These are phyloP conservation scores for Apophysomyces elegans DNA, from an alignment of 371 early-diverging fungal species.

Conservation along the genomic window DNA sequence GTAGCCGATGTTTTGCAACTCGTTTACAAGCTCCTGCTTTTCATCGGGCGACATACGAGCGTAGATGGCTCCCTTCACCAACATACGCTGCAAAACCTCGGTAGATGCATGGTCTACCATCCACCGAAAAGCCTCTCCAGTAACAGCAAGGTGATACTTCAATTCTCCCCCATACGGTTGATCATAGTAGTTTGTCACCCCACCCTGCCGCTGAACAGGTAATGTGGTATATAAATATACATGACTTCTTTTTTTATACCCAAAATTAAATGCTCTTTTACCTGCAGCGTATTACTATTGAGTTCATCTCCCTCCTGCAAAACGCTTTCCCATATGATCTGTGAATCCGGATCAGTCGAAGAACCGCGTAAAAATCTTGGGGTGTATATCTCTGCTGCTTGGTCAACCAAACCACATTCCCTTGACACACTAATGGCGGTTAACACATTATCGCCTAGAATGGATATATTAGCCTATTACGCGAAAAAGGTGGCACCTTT, in stretches of 20 bases:
- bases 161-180: constrained; percentile 22
- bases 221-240: constrained; percentile 1
- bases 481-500: background rate
- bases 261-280: constrained; percentile 19
- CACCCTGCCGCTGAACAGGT: constrained; percentile 13
- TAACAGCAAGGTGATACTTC: constrained; percentile 82
- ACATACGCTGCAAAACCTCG: constrained; percentile 77
- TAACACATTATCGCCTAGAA: constrained; percentile 89
- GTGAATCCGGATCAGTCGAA: constrained; percentile 55
- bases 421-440: constrained; percentile 98
- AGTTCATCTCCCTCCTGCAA: constrained; percentile 60
- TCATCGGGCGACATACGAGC: constrained; percentile 99
- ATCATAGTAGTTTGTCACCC: constrained; percentile 15
- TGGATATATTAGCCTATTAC: background rate
- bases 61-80: constrained; percentile 92
- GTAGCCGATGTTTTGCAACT: constrained; percentile 87
- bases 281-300: constrained; percentile 68
- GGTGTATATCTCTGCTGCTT: constrained; percentile 57
- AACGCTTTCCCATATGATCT: constrained; percentile 77
- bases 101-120: constrained; percentile 84
- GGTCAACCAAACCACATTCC: constrained; percentile 84
- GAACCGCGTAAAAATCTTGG: constrained; percentile 61
- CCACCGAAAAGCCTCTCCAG: constrained; percentile 95
- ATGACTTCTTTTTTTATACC: constrained; percentile 9
- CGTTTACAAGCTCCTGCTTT: constrained; percentile 93